Conservation (phyloP, 371 early-diverging fungal genomes). For the Mortierella sp. region DNA sequence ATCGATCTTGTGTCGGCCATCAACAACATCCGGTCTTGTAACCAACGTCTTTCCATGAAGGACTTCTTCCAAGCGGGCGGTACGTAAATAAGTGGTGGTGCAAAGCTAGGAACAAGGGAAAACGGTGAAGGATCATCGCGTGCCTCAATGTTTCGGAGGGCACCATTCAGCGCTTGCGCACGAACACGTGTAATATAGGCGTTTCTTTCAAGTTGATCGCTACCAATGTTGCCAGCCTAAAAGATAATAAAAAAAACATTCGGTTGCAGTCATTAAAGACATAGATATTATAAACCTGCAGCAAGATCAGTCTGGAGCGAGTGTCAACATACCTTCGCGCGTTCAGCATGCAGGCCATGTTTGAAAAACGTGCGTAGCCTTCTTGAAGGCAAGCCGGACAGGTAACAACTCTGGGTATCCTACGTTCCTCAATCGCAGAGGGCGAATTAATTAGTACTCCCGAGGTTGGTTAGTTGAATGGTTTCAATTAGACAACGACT, state of each 20-base stretch:
- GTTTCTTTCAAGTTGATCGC: not conserved
- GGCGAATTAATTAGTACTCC: not conserved
- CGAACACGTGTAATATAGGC: not conserved
- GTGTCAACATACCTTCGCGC: not conserved
- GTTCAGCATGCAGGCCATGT: not conserved
- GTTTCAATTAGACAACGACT: too few relatives aligned
- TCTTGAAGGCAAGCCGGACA: not conserved
- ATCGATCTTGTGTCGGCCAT: not conserved
- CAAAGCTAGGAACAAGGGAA: not conserved
- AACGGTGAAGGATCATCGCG: not conserved
- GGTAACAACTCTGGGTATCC: not conserved
- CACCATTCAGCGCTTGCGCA: not conserved
- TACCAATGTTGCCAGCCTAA: not conserved
- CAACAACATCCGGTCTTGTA: not conserved
- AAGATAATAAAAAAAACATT: not conserved
- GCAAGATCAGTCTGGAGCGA: not conserved
- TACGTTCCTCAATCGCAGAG: not conserved
- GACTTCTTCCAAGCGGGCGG: not conserved
- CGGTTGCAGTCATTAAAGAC: not conserved
- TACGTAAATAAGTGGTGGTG: not conserved
- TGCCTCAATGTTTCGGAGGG: not conserved
- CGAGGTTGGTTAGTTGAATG: too few relatives aligned
- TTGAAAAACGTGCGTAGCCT: not conserved
- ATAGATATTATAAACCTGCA: not conserved
- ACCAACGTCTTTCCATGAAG: too few relatives aligned